Percentiles rank a stretch among this genome's conserved stretches.
phyloP scores from a whole-genome alignment of 2,329 filamentous ascomycete genomes.

The Ramularia endophylla region DNA sequence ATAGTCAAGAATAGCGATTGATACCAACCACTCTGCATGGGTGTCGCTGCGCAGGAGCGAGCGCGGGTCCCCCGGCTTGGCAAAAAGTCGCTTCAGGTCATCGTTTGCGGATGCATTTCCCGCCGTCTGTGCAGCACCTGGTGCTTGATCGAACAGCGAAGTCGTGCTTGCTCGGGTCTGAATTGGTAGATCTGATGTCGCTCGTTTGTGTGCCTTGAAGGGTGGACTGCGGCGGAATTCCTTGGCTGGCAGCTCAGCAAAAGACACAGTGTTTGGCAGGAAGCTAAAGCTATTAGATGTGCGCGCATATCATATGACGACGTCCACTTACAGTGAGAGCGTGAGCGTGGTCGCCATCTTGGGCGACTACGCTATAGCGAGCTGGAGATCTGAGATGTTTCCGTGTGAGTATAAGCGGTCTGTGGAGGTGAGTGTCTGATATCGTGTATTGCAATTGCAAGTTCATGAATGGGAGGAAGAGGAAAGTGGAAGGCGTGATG shows the following conservation, averaged over 20 bases:
- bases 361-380: constrained; percentile 28
- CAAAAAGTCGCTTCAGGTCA: constrained; percentile 50
- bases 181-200: constrained; percentile 43
- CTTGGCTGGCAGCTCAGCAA: constrained; percentile 51
- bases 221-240: constrained; percentile 21
- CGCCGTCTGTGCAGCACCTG: constrained; percentile 9
- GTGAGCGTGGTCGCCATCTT: constrained; percentile 48
- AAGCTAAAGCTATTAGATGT: constrained; percentile 53
- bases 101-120: constrained; percentile 10
- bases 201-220: constrained; percentile 22
- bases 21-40: constrained; percentile 59
- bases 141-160: constrained; percentile 33
- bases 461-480: not conserved
- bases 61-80: constrained; percentile 42
- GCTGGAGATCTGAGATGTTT: no score
- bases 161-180: constrained; percentile 20
- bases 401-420: no score
- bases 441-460: not conserved
- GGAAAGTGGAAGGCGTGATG: not conserved
- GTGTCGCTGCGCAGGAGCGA: constrained; percentile 65
- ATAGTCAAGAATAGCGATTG: not conserved
- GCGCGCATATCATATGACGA: constrained; percentile 2
- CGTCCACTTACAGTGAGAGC: constrained; percentile 29
- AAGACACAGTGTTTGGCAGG: constrained; percentile 86
- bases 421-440: not conserved